A percentile compares a stretch with the other conserved stretches of the same genome.
Evolutionary conservation across 2,329 filamentous ascomycete genomes (phyloP).

Genomic region (Pyrenophora teres): DNA sequence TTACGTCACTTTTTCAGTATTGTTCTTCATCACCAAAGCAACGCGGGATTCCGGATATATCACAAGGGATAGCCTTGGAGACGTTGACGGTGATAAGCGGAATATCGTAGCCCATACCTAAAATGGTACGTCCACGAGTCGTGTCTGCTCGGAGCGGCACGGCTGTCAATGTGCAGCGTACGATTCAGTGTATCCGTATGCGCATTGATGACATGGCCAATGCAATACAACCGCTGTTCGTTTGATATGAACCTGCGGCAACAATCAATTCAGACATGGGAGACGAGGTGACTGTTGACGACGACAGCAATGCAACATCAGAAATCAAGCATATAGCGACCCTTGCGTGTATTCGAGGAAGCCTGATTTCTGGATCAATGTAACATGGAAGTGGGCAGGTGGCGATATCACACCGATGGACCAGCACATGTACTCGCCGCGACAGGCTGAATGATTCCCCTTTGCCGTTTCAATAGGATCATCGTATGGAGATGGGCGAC

Average conservation of each 20-base stretch:
- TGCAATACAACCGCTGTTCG: neutral
- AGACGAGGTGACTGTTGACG: neutral
- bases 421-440: neutral
- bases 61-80: neutral
- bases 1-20: neutral
- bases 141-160: neutral
- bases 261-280: neutral
- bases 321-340: neutral
- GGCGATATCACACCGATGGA: neutral
- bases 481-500: conserved; percentile 5
- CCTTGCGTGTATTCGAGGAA: neutral
- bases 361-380: neutral
- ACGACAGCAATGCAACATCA: neutral
- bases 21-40: neutral
- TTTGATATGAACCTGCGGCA: neutral
- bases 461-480: conserved; percentile 12
- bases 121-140: neutral
- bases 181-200: neutral
- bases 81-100: neutral
- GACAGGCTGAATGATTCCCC: neutral
- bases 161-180: neutral
- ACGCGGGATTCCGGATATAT: neutral
- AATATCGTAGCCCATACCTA: neutral
- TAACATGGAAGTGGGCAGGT: neutral
- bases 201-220: neutral